A percentile compares a stretch with the other conserved stretches of the same genome.
phyloP scores from a whole-genome alignment of 495 filamentous ascomycete species.

The Aspergillus affinis region DNA sequence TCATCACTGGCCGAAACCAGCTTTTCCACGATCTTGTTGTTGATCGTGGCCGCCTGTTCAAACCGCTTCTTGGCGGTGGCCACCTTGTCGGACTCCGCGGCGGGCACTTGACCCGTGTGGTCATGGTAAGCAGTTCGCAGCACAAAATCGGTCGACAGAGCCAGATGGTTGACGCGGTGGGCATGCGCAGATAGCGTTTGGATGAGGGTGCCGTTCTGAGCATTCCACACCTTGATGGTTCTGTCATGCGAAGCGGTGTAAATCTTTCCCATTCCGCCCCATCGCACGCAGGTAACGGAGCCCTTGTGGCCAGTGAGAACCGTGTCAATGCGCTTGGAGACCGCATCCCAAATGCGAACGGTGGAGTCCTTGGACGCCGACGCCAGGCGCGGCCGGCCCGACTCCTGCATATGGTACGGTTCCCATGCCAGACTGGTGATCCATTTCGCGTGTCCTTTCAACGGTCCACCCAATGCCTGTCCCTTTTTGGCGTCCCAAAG shows the following conservation, averaged over 20 bases:
- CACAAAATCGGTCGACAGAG: conserved; percentile 90
- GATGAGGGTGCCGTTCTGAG: conserved; percentile 71
- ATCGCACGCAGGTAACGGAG: conserved; percentile 85
- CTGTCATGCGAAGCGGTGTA: conserved; percentile 93
- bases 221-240: conserved; percentile 89
- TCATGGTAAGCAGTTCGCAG: conserved; percentile 86
- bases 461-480: conserved; percentile 66
- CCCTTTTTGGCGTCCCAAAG: conserved; percentile 89
- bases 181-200: conserved; percentile 81
- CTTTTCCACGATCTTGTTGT: conserved; percentile 77
- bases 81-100: conserved; percentile 65
- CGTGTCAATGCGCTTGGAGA: conserved; percentile 72
- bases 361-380: conserved; percentile 91
- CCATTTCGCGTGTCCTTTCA: conserved; percentile 93
- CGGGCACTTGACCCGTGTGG: conserved; percentile 71
- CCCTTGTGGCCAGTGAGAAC: conserved; percentile 86
- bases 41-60: conserved; percentile 78
- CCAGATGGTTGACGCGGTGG: conserved; percentile 95
- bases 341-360: conserved; percentile 82
- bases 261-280: conserved; percentile 87
- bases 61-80: conserved; percentile 81
- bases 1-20: conserved; percentile 92
- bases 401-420: conserved; percentile 81
- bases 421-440: conserved; percentile 89
- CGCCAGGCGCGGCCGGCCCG: conserved; percentile 74